These are phyloP conservation scores for Daucus carota DNA, from an alignment of 129 eudicot genomes.

Conservation along the genomic window DH1_v3.0 NC_030384.2:30359001-30359500, in stretches of 20 bases:
- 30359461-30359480: background rate
- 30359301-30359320: background rate
- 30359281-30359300: background rate
- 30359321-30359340: background rate
- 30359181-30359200: background rate
- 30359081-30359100: conserved; percentile 9
- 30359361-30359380: background rate
- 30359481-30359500: background rate
- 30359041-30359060: conserved; percentile 61
- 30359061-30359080: conserved; percentile 65
- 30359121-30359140: background rate
- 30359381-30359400: background rate
- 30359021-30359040: conserved; percentile 66
- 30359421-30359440: background rate
- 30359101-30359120: conserved; percentile 5
- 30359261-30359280: background rate
- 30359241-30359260: background rate
- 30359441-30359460: background rate
- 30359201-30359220: background rate
- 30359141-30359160: background rate
- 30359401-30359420: background rate
- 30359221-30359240: background rate
- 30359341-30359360: background rate
- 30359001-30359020: conserved; percentile 93
- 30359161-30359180: background rate